Conservation (phyloP, 2,329 filamentous ascomycete genomes). For the Pyrenophora tritici-repentis region DNA sequence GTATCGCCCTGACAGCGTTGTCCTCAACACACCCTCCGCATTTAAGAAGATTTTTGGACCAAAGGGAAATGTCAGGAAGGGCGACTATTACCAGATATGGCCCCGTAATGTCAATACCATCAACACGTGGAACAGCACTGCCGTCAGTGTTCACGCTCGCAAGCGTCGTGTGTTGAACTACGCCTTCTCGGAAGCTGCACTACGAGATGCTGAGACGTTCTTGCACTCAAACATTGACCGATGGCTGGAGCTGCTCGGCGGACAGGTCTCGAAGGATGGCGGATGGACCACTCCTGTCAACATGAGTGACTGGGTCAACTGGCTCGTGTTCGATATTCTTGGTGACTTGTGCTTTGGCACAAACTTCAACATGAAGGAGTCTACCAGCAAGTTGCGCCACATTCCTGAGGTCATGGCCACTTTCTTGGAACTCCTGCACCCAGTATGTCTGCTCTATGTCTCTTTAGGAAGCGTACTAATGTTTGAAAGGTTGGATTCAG, state of each 20-base stretch:
- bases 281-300: slow-evolving; percentile 21
- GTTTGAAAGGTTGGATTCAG: slow-evolving; percentile 4
- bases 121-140: slow-evolving; percentile 45
- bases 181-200: slow-evolving; percentile 49
- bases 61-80: slow-evolving; percentile 53
- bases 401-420: slow-evolving; percentile 26
- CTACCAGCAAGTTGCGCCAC: slow-evolving; percentile 24
- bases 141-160: slow-evolving; percentile 42
- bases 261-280: slow-evolving; percentile 10
- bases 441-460: slow-evolving; percentile 12
- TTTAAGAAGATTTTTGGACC: slow-evolving; percentile 53
- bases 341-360: slow-evolving; percentile 50
- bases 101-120: slow-evolving; percentile 40
- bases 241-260: slow-evolving; percentile 28
- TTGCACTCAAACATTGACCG: slow-evolving; percentile 37
- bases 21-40: slow-evolving; percentile 68
- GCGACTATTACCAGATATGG: slow-evolving; percentile 51
- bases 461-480: background rate
- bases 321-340: slow-evolving; percentile 54
- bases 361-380: slow-evolving; percentile 42
- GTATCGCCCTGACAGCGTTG: slow-evolving; percentile 74
- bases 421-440: slow-evolving; percentile 24
- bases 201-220: slow-evolving; percentile 48
- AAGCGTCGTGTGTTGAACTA: slow-evolving; percentile 49
- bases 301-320: slow-evolving; percentile 34